These are phyloP conservation scores for Udeniomyces megalosporus DNA, from an alignment of 768 basidiomycete genomes.

Conservation along the genomic window DNA sequence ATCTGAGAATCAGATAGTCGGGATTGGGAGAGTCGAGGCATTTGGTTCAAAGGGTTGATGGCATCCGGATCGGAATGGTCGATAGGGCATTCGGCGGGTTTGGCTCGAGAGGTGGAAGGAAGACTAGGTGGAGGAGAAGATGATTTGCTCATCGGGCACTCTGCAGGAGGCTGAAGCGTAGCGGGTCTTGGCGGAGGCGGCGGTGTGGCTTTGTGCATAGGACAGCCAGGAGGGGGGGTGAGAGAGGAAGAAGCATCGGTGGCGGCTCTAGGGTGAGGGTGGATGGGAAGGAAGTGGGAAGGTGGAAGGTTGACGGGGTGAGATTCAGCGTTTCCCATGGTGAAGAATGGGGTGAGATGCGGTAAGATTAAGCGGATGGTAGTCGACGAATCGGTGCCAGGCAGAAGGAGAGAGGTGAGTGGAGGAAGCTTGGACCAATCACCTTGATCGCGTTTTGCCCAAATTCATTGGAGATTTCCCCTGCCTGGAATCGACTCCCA, in stretches of 20 bases:
- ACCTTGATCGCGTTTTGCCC: no score
- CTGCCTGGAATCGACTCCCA: no score
- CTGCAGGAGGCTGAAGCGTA: constrained; percentile 11
- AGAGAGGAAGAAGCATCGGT: not conserved
- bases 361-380: not conserved
- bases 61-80: constrained; percentile 23
- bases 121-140: not conserved
- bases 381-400: not conserved
- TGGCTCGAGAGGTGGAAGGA: no score
- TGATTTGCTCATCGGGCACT: constrained; percentile 17
- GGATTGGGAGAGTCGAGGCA: constrained; percentile 64
- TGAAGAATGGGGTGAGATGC: not conserved
- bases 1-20: constrained; percentile 42
- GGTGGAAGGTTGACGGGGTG: constrained; percentile 12
- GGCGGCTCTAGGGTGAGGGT: not conserved
- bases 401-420: not conserved
- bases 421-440: no score
- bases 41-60: constrained; percentile 65
- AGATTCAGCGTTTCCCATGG: constrained; percentile 11
- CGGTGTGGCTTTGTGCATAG: constrained; percentile 20
- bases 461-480: no score
- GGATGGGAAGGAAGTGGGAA: constrained; percentile 5
- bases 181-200: not conserved
- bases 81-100: constrained; percentile 31
- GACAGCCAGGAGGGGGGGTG: constrained; percentile 22